Evolutionary conservation across 108 stramenopile species (phyloP).

Genomic region (Schizochytrium sp.): DNA sequence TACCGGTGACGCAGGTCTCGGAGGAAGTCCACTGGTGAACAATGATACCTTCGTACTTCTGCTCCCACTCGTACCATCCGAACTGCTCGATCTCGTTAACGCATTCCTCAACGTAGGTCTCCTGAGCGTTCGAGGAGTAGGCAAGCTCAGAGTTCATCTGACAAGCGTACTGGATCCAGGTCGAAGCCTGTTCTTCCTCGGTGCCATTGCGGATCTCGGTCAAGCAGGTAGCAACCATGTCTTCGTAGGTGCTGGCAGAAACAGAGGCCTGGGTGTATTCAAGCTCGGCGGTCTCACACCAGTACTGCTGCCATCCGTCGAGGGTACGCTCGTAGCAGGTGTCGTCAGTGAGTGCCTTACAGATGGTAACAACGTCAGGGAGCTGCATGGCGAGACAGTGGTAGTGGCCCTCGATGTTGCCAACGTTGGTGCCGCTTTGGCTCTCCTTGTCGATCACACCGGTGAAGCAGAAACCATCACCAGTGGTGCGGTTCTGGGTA

Average conservation of each 20-base stretch:
- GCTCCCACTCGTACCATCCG: not conserved
- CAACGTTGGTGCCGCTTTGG: slow-evolving; percentile 13
- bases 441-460: slow-evolving; percentile 8
- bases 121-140: not conserved
- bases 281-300: slow-evolving; percentile 50
- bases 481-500: not conserved
- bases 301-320: not conserved
- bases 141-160: not conserved
- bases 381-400: not conserved
- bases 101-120: not conserved
- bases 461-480: not conserved
- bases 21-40: slow-evolving; percentile 2
- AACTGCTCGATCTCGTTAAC: not conserved
- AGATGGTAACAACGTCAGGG: slow-evolving; percentile 26
- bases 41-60: slow-evolving; percentile 14
- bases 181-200: not conserved
- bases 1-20: not conserved
- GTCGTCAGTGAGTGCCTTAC: slow-evolving; percentile 24
- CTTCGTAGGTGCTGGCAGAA: not conserved
- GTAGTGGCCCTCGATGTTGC: slow-evolving; percentile 13
- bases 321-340: slow-evolving; percentile 9
- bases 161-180: not conserved
- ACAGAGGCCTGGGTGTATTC: not conserved
- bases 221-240: not conserved
- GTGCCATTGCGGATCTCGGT: slow-evolving; percentile 1